These are phyloP conservation scores for Grigorovia yakushimaensis DNA, from an alignment of 805 yeast species.

Conservation along the genomic window DNA sequence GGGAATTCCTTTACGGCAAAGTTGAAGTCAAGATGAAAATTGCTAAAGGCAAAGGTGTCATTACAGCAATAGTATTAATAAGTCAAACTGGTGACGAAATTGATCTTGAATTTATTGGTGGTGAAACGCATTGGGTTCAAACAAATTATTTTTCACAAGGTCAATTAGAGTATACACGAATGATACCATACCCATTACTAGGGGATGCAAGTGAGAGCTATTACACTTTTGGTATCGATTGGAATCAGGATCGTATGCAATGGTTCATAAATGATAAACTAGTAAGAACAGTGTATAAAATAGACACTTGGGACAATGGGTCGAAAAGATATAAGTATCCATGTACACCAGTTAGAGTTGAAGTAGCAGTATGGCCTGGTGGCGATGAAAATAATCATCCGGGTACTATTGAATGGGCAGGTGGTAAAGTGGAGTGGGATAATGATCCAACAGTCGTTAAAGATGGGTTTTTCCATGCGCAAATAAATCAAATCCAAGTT, in stretches of 20 bases:
- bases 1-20: slow-evolving; percentile 78
- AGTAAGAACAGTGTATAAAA: slow-evolving; percentile 53
- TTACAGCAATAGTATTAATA: slow-evolving; percentile 71
- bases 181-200: slow-evolving; percentile 22
- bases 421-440: slow-evolving; percentile 80
- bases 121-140: slow-evolving; percentile 55
- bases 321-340: slow-evolving; percentile 47
- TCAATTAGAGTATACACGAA: slow-evolving; percentile 54
- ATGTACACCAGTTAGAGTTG: slow-evolving; percentile 68
- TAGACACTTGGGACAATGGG: slow-evolving; percentile 56
- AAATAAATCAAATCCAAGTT: slow-evolving; percentile 46
- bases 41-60: slow-evolving; percentile 69
- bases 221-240: slow-evolving; percentile 71
- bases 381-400: slow-evolving; percentile 42
- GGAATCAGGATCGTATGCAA: slow-evolving; percentile 59
- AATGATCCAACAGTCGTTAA: slow-evolving; percentile 54
- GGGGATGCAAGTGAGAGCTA: slow-evolving; percentile 51
- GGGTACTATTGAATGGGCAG: slow-evolving; percentile 80
- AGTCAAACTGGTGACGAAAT: slow-evolving; percentile 87
- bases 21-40: slow-evolving; percentile 58
- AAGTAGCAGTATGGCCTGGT: slow-evolving; percentile 73
- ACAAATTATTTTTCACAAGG: slow-evolving; percentile 78
- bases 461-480: slow-evolving; percentile 68
- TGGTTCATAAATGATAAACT: slow-evolving; percentile 66
- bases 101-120: slow-evolving; percentile 82